A percentile compares a stretch with the other conserved stretches of the same genome.
These are phyloP conservation scores for Funneliformis geosporum DNA, from an alignment of 192 early-diverging fungal genomes.

Conservation along the genomic window DNA sequence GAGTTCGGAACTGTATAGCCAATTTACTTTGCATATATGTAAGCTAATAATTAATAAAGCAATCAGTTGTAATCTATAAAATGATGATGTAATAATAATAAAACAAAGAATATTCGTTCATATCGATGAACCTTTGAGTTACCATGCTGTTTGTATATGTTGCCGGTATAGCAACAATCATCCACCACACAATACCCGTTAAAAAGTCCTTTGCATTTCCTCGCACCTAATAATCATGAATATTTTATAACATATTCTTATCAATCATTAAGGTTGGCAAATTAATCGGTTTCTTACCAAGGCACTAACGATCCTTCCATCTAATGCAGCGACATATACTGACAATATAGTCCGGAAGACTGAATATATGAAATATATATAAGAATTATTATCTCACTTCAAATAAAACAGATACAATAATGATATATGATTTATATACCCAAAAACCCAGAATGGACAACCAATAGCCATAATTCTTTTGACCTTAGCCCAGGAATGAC, in stretches of 20 bases:
- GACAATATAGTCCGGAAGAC: slow-evolving; percentile 89
- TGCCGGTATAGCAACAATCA: slow-evolving; percentile 90
- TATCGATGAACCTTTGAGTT: slow-evolving; percentile 24
- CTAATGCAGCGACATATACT: slow-evolving; percentile 86
- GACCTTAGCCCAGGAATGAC: slow-evolving; percentile 82
- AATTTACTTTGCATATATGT: slow-evolving; percentile 77
- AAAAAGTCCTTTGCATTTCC: slow-evolving; percentile 82
- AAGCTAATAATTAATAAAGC: slow-evolving; percentile 45
- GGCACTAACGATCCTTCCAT: slow-evolving; percentile 82
- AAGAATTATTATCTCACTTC: slow-evolving; percentile 9
- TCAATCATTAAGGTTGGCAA: background rate
- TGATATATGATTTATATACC: slow-evolving; percentile 36
- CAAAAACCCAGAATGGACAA: slow-evolving; percentile 83
- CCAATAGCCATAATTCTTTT: slow-evolving; percentile 85
- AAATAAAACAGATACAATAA: slow-evolving; percentile 12
- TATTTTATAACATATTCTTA: background rate
- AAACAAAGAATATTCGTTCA: background rate
- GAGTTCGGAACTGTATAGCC: slow-evolving; percentile 78
- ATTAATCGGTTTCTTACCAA: slow-evolving; percentile 44
- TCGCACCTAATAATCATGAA: slow-evolving; percentile 44
- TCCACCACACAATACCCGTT: slow-evolving; percentile 85
- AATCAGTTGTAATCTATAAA: background rate
- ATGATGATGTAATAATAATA: too few relatives aligned
- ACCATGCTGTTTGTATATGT: slow-evolving; percentile 96
- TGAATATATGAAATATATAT: too few relatives aligned